These are phyloP conservation scores for Gastrodia elata DNA, from an alignment of 106 monocot genomes.

Conservation along the genomic window DNA sequence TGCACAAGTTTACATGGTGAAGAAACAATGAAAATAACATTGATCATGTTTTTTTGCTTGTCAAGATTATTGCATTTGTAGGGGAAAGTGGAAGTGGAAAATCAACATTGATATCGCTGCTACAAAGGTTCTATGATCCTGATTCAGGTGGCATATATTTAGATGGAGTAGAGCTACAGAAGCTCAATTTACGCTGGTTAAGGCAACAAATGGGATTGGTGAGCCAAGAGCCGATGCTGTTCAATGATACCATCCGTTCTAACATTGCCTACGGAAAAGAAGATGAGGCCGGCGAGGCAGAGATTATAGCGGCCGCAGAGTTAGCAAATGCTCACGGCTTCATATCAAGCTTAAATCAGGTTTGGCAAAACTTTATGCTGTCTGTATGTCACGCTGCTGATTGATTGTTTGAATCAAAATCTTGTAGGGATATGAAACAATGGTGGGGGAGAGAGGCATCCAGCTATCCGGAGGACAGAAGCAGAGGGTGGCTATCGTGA, in stretches of 20 bases:
- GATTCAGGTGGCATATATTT: conserved; percentile 12
- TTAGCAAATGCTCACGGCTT: conserved; percentile 20
- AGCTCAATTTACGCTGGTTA: conserved; percentile 11
- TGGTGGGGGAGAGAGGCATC: conserved; percentile 15
- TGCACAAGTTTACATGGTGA: not conserved
- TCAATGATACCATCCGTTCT: conserved; percentile 13
- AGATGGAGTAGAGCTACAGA: conserved; percentile 13
- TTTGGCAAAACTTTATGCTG: not conserved
- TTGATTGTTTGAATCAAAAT: not conserved
- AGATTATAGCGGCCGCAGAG: conserved; percentile 13
- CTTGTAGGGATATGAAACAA: conserved; percentile 13
- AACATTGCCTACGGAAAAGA: conserved; percentile 21
- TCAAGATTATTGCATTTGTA: conserved; percentile 21
- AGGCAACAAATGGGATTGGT: conserved; percentile 20
- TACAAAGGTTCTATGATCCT: conserved; percentile 19
- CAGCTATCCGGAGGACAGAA: conserved; percentile 21
- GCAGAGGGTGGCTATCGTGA: conserved; percentile 16
- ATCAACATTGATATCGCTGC: conserved; percentile 13
- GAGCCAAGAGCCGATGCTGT: conserved; percentile 15
- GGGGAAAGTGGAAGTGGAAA: conserved; percentile 24
- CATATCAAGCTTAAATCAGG: conserved; percentile 17
- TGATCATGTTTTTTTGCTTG: conserved; percentile 2
- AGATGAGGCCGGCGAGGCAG: conserved; percentile 12
- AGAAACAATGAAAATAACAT: not conserved
- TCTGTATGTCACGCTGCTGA: not conserved